Evolutionary conservation across 768 basidiomycete genomes (phyloP).

Genomic region (Leccinum uliginosum): DNA sequence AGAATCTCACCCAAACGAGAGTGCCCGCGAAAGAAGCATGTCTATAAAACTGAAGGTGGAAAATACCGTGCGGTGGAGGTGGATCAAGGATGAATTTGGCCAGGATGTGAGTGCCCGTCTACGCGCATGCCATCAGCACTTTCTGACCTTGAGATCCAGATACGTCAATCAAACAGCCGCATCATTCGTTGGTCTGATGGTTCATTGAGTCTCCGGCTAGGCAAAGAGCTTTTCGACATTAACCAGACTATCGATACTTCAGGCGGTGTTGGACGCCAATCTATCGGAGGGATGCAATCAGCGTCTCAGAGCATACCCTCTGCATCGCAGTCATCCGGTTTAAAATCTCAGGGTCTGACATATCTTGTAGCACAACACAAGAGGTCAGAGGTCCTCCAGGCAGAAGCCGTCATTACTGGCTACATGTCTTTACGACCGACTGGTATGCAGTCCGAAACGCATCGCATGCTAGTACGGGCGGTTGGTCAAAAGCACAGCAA

Average conservation of each 20-base stretch:
- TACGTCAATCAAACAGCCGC: constrained; percentile 84
- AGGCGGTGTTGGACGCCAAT: constrained; percentile 56
- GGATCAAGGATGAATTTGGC: constrained; percentile 74
- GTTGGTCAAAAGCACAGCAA: constrained; percentile 85
- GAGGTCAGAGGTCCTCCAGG: constrained; percentile 79
- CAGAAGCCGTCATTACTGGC: constrained; percentile 79
- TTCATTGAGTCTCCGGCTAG: constrained; percentile 81
- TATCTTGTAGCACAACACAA: constrained; percentile 91
- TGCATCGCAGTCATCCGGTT: constrained; percentile 33
- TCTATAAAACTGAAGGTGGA: constrained; percentile 84
- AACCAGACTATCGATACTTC: constrained; percentile 75
- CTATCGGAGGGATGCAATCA: constrained; percentile 44
- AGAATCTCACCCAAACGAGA: constrained; percentile 52
- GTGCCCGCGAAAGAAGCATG: constrained; percentile 74
- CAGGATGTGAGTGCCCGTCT: constrained; percentile 57
- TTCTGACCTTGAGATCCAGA: constrained; percentile 38
- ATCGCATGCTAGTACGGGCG: constrained; percentile 82
- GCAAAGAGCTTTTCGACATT: constrained; percentile 93
- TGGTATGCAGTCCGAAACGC: constrained; percentile 86
- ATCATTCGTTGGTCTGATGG: constrained; percentile 97
- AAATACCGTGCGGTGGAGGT: constrained; percentile 95
- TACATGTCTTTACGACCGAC: constrained; percentile 82
- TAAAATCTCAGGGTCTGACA: constrained; percentile 70
- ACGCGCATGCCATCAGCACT: background rate
- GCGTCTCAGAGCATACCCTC: constrained; percentile 38